These are phyloP conservation scores for Spongospora subterranea DNA, from an alignment of 208 protist species.

Conservation along the genomic window DNA sequence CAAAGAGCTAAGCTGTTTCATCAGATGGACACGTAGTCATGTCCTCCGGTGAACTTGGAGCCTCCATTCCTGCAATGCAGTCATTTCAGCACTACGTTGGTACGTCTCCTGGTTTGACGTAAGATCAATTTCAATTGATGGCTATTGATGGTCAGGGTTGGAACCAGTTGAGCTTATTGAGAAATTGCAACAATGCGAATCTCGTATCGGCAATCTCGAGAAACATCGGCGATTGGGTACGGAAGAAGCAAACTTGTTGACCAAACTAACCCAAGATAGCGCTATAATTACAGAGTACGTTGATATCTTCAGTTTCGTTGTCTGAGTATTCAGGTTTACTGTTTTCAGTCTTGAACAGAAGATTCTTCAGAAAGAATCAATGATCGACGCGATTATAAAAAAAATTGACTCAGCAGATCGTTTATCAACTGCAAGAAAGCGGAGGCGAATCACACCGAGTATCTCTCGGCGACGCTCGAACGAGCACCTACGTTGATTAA, in stretches of 20 bases:
- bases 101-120: background rate
- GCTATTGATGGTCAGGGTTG: background rate
- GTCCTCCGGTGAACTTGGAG: background rate
- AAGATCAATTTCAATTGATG: background rate
- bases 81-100: background rate
- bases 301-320: background rate
- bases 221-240: background rate
- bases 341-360: background rate
- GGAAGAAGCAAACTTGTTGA: background rate
- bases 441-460: too few relatives aligned
- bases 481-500: background rate
- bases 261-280: background rate
- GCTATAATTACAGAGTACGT: background rate
- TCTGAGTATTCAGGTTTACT: background rate
- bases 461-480: too few relatives aligned
- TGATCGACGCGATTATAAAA: background rate
- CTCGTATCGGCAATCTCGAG: background rate
- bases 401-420: background rate
- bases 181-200: background rate
- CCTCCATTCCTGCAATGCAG: background rate
- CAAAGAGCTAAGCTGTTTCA: too few relatives aligned
- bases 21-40: background rate
- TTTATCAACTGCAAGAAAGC: background rate
- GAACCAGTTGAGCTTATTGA: background rate
- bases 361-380: background rate